A percentile compares a stretch with the other conserved stretches of the same genome.
phyloP scores from a whole-genome alignment of 73 alveolate species.

The Paramecium biaurelia region DNA sequence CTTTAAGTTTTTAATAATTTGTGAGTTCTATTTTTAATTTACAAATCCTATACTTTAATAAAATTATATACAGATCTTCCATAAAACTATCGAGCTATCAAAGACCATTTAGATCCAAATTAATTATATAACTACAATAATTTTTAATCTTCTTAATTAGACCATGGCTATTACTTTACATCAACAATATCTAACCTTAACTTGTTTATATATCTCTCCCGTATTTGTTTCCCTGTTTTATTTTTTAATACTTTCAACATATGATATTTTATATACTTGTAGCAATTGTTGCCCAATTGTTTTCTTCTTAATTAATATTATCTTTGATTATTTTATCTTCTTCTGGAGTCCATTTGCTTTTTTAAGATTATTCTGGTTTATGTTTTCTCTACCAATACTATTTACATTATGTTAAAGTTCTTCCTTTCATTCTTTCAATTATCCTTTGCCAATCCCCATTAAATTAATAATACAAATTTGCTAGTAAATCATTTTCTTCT shows the following conservation, averaged over 20 bases:
- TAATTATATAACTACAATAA: background rate
- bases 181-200: conserved; percentile 32
- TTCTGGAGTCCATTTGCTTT: background rate
- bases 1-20: background rate
- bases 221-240: conserved; percentile 88
- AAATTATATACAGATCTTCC: background rate
- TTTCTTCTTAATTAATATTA: background rate
- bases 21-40: background rate
- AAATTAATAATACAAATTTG: background rate
- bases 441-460: conserved; percentile 1
- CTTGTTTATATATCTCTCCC: conserved; percentile 98
- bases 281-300: background rate
- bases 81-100: background rate
- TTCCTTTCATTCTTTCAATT: background rate
- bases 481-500: background rate
- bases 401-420: background rate
- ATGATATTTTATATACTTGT: background rate
- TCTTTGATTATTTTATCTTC: background rate
- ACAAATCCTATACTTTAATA: background rate
- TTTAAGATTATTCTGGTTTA: background rate
- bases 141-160: background rate
- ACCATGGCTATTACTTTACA: background rate
- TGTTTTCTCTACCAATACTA: background rate
- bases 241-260: background rate
- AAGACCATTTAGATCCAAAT: conserved; percentile 17